phyloP scores from a whole-genome alignment of 352 stramenopile genomes.

The Phytophthora pisi region DNA sequence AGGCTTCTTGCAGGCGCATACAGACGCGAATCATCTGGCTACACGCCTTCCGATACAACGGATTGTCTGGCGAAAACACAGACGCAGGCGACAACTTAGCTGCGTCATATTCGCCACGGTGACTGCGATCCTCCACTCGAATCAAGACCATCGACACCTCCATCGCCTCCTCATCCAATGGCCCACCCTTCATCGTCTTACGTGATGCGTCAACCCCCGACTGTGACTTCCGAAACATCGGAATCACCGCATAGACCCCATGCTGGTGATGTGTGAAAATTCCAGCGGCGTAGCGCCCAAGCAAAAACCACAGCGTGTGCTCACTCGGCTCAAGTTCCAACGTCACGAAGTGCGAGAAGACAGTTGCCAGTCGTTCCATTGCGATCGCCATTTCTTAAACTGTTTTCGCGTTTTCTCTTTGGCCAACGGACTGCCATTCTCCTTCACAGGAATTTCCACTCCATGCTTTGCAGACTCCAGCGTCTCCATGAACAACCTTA shows the following conservation, averaged over 20 bases:
- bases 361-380: not conserved
- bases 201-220: too few relatives aligned
- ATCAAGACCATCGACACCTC: too few relatives aligned
- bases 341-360: constrained; percentile 3
- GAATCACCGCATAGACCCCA: not conserved
- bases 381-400: not conserved
- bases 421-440: too few relatives aligned
- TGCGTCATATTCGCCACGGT: too few relatives aligned
- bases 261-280: not conserved
- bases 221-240: constrained; percentile 1
- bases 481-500: not conserved
- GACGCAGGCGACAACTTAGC: too few relatives aligned
- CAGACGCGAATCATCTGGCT: too few relatives aligned
- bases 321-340: not conserved
- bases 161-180: too few relatives aligned
- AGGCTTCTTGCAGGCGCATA: too few relatives aligned
- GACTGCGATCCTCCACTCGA: too few relatives aligned
- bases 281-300: constrained; percentile 4
- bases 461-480: not conserved
- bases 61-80: too few relatives aligned
- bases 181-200: too few relatives aligned
- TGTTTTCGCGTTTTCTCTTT: not conserved
- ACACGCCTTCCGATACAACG: too few relatives aligned
- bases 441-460: not conserved
- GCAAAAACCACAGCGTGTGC: constrained; percentile 3